Evolutionary conservation across 768 basidiomycete species (phyloP), one percentile per base, ranked within the genome.

Genomic region (Pleurotus sapidus): DNA sequence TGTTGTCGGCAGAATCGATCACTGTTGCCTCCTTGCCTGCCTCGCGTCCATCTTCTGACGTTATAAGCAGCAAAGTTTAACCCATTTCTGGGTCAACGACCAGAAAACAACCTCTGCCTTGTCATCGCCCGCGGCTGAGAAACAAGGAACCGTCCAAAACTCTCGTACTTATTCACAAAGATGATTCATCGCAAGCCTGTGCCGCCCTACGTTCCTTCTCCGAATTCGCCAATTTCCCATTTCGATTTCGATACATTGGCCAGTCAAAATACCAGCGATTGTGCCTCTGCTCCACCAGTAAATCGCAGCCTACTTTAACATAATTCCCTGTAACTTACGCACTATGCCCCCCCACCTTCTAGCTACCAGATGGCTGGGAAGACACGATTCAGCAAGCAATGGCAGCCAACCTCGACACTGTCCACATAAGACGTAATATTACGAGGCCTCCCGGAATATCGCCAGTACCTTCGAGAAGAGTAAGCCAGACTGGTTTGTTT

Each of bases 151-250:
- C 8, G 30, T 34, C 11, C 30, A 34, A 34, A 34, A 69, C 70
- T 63, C 39, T 30, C 23, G 12, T 39, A 24, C 38, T 11, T 23
- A 18, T 5, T 42, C 20, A 18, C 39, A 25, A 8, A 18, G 27
- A 82, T 82, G 80, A 86, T 83, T 68, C 84, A 87, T 68, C 77
- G 88, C 54, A 90, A 90, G 67, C 88, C 88, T 30, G 87, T 82
- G 40, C 88, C 88, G 3, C 70, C 71, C 53, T 88, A 83, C 69
- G 75, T 87, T 45, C 87, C 87, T 34, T 86, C 87, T 11, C 83
- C 87, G 15, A 54, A 42, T 20, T 4, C 81, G 84, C 48, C 70
- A 78, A 1, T 77, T 77, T 4, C 78, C 78, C 12, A 67, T 65
- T 56, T 54, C 23, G 20, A 24, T 12, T 42, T 54, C 39, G 8